phyloP scores from a whole-genome alignment of 139 green algal species.

The Micractinium conductrix region DNA sequence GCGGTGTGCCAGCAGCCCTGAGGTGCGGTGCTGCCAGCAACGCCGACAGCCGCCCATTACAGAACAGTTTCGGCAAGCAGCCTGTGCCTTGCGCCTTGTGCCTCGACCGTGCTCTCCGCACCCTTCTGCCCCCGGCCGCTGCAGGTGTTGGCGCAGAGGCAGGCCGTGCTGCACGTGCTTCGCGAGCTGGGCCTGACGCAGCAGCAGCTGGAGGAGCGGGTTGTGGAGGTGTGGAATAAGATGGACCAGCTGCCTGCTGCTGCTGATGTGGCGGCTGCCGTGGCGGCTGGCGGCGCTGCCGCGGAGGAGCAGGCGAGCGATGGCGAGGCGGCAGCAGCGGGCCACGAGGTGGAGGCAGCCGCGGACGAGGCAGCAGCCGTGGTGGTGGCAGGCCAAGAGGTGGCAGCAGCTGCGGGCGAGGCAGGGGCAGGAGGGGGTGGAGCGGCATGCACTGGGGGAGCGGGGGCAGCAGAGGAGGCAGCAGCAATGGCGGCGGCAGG shows the following conservation, averaged over 20 bases:
- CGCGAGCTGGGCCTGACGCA: constrained; percentile 44
- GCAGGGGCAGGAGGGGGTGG: not conserved
- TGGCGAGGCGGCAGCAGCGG: not conserved
- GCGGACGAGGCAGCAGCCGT: not conserved
- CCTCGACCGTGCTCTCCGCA: not conserved
- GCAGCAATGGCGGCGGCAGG: not conserved
- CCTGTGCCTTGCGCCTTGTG: not conserved
- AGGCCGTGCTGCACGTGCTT: constrained; percentile 63
- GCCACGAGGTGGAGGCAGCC: not conserved
- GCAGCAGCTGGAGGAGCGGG: constrained; percentile 19
- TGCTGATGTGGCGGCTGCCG: not conserved
- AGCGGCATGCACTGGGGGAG: too few relatives aligned
- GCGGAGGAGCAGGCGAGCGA: not conserved
- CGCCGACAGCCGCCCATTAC: too few relatives aligned
- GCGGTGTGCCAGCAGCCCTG: not conserved
- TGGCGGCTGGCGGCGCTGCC: not conserved
- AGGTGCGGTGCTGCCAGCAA: not conserved
- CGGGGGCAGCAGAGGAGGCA: not conserved
- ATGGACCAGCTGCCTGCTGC: constrained; percentile 36
- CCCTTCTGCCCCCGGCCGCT: not conserved
- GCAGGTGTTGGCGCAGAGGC: constrained; percentile 54
- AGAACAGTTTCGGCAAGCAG: not conserved
- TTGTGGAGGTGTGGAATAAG: constrained; percentile 64
- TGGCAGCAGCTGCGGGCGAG: not conserved
- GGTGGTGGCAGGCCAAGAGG: not conserved